A percentile compares a stretch with the other conserved stretches of the same genome.
Evolutionary conservation across 768 basidiomycete species (phyloP).

Genomic region (Candolleomyces eurysporus): DNA sequence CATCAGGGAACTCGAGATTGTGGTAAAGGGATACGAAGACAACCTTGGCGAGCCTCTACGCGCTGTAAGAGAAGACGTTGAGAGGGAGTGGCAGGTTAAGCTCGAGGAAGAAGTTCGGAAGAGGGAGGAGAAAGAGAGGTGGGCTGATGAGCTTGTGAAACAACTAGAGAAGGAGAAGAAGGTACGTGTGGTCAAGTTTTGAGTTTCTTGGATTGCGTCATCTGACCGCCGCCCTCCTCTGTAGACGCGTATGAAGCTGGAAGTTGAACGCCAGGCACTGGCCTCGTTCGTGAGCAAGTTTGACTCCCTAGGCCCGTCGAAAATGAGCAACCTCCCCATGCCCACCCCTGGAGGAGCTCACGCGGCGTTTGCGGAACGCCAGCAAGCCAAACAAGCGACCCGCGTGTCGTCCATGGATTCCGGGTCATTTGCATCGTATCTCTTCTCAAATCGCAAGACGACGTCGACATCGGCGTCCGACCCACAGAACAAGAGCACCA

Average conservation of each 20-base stretch:
- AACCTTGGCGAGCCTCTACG: slow-evolving; percentile 68
- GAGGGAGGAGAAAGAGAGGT: slow-evolving; percentile 68
- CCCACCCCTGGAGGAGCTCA: slow-evolving; percentile 52
- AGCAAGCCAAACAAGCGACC: slow-evolving; percentile 20
- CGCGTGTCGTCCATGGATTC: slow-evolving; percentile 6
- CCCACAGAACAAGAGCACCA: neutral
- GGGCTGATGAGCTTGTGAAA: slow-evolving; percentile 72
- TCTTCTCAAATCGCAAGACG: slow-evolving; percentile 16
- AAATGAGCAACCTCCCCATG: slow-evolving; percentile 47
- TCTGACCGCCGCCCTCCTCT: neutral
- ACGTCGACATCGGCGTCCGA: slow-evolving; percentile 8
- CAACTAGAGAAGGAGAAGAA: slow-evolving; percentile 80
- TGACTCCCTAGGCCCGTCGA: slow-evolving; percentile 59
- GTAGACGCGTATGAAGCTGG: slow-evolving; percentile 59
- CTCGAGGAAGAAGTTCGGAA: slow-evolving; percentile 56
- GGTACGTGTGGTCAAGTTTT: slow-evolving; percentile 30
- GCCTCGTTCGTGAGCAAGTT: slow-evolving; percentile 82
- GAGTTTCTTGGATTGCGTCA: neutral
- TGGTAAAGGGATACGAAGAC: slow-evolving; percentile 68
- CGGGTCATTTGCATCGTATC: slow-evolving; percentile 8
- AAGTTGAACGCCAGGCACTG: slow-evolving; percentile 76
- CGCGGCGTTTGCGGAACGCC: slow-evolving; percentile 48
- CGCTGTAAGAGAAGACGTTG: slow-evolving; percentile 68
- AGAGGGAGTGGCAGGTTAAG: slow-evolving; percentile 66
- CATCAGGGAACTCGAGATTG: slow-evolving; percentile 75